Evolutionary conservation across 495 filamentous ascomycete species (phyloP).

Genomic region (Trichocladium uniseriatum): DNA sequence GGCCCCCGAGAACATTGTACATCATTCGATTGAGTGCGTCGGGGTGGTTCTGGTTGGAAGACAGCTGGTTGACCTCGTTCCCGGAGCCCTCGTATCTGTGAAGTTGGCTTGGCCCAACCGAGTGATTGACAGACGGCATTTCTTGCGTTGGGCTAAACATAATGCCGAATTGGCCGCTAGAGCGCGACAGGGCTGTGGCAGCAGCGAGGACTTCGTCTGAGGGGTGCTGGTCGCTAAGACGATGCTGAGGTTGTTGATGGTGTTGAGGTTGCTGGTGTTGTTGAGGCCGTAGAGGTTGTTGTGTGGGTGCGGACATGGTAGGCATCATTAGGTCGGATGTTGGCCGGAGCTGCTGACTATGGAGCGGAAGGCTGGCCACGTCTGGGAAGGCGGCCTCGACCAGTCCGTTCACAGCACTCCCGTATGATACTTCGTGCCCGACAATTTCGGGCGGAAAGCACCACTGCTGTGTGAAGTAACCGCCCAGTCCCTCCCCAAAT

Average conservation of each 20-base stretch:
- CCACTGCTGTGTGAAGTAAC: not conserved
- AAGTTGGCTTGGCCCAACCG: not conserved
- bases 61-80: not conserved
- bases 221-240: constrained; percentile 10
- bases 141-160: not conserved
- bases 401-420: not conserved
- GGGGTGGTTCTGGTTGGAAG: not conserved
- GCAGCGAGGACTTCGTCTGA: constrained; percentile 41
- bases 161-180: not conserved
- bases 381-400: not conserved
- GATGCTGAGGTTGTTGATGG: not conserved
- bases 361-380: not conserved
- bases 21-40: not conserved
- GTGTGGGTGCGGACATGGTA: not conserved
- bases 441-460: not conserved
- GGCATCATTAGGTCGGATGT: not conserved
- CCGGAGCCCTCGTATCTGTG: not conserved
- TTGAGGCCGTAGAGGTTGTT: not conserved
- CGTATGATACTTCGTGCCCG: not conserved
- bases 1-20: not conserved
- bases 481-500: not conserved
- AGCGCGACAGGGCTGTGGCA: constrained; percentile 17
- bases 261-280: not conserved
- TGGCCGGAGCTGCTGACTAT: not conserved
- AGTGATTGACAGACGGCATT: not conserved